These are phyloP conservation scores for Colletotrichum tanaceti DNA, from an alignment of 2,329 filamentous ascomycete species.

Conservation along the genomic window DNA sequence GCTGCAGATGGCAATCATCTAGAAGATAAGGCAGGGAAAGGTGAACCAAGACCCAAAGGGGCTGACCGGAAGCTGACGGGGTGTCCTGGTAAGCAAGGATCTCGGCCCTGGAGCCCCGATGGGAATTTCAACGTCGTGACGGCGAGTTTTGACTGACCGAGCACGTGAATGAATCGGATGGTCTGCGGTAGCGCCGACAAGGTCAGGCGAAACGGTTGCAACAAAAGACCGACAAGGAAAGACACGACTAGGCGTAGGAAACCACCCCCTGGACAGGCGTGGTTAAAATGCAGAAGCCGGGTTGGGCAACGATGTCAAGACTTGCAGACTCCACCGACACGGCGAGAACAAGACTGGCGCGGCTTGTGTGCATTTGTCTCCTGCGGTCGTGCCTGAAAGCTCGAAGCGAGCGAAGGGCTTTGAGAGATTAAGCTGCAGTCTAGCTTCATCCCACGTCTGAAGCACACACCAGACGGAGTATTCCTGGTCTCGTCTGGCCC, in stretches of 20 bases:
- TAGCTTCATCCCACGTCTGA: conserved; percentile 37
- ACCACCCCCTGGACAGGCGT: conserved; percentile 23
- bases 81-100: conserved; percentile 23
- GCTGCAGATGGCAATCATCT: conserved; percentile 12
- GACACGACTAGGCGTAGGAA: conserved; percentile 1
- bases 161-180: not conserved
- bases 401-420: conserved; percentile 8
- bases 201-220: conserved; percentile 15
- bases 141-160: not conserved
- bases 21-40: conserved; percentile 28
- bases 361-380: not conserved
- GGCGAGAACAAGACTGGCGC: conserved; percentile 18
- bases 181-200: conserved; percentile 27
- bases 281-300: conserved; percentile 5
- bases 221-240: conserved; percentile 1
- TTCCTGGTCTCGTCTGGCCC: conserved; percentile 13
- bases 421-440: conserved; percentile 29
- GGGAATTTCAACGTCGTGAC: not conserved
- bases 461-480: conserved; percentile 34
- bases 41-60: not conserved
- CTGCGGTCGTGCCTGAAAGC: conserved; percentile 28
- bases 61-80: not conserved
- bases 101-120: conserved; percentile 21
- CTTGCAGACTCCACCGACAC: conserved; percentile 21
- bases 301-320: conserved; percentile 4